phyloP scores from a whole-genome alignment of 2,329 filamentous ascomycete species.

The Colletotrichum somersetense region DNA sequence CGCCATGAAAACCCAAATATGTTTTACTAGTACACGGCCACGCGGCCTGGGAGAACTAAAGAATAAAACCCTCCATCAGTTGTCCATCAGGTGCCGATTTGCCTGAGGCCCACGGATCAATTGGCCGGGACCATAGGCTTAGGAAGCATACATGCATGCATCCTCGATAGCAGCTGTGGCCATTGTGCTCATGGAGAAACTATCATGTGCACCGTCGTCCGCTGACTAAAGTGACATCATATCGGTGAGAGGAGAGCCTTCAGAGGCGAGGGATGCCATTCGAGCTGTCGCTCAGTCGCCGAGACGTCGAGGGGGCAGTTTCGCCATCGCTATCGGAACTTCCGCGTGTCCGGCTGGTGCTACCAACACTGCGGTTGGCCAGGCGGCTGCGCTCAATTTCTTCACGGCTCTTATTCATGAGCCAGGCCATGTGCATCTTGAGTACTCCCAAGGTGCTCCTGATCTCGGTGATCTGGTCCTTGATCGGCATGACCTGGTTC shows the following conservation, averaged over 20 bases:
- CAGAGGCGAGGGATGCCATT: conserved; percentile 54
- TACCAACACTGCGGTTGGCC: conserved; percentile 41
- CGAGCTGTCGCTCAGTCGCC: conserved; percentile 48
- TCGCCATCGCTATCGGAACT: conserved; percentile 46
- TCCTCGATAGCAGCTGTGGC: not conserved
- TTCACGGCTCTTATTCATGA: conserved; percentile 65
- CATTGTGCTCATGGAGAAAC: not conserved
- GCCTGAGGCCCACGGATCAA: too few species aligned
- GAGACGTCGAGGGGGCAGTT: conserved; percentile 39
- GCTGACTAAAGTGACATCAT: not conserved
- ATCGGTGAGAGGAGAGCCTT: conserved; percentile 1
- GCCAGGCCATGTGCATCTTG: conserved; percentile 71
- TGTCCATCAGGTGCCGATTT: not conserved
- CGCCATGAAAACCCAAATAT: conserved; percentile 16
- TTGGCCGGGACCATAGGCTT: not conserved
- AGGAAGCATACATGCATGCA: not conserved
- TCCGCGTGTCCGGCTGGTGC: conserved; percentile 45
- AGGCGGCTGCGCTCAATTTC: conserved; percentile 54
- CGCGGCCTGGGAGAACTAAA: not conserved
- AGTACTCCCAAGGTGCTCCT: conserved; percentile 69
- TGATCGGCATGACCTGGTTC: conserved; percentile 72
- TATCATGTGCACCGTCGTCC: not conserved
- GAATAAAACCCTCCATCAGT: not conserved
- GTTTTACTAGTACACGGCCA: conserved; percentile 12
- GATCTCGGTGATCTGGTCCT: conserved; percentile 72